phyloP scores from a whole-genome alignment of 441 rosid species.

The Jatropha podagrica region DNA sequence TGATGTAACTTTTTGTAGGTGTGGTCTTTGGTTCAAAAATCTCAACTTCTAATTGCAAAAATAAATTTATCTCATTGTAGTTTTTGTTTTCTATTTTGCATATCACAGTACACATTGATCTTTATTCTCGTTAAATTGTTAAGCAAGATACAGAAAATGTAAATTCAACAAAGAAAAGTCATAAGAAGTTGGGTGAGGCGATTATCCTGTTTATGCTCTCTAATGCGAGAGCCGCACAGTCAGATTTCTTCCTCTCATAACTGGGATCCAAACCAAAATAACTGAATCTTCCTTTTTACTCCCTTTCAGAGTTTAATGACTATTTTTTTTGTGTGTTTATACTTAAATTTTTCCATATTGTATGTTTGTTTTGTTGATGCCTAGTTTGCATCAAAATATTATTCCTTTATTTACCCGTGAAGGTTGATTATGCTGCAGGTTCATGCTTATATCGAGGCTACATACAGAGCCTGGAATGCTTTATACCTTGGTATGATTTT shows the following conservation, averaged over 20 bases:
- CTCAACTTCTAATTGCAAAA: neutral
- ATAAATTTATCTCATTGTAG: neutral
- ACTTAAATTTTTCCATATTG: neutral
- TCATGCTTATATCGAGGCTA: slow-evolving; percentile 45
- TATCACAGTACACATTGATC: neutral
- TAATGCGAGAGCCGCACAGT: neutral
- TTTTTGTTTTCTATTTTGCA: neutral
- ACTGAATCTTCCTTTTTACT: neutral
- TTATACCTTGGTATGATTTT: slow-evolving; percentile 43
- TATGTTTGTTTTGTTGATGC: neutral
- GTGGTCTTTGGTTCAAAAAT: neutral
- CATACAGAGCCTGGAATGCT: slow-evolving; percentile 44
- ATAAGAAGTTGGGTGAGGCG: slow-evolving; percentile 7
- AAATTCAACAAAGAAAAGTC: neutral
- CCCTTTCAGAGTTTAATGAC: neutral
- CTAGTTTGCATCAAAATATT: slow-evolving; percentile 4
- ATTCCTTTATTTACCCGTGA: slow-evolving; percentile 4
- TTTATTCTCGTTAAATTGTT: neutral
- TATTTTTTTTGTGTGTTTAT: neutral
- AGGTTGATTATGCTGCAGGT: slow-evolving; percentile 37
- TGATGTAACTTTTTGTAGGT: neutral
- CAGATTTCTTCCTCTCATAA: neutral
- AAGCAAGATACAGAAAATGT: neutral
- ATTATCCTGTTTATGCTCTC: neutral
- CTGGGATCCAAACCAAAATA: slow-evolving; percentile 3